A percentile compares a stretch with the other conserved stretches of the same genome.
Conservation (phyloP, 2,329 filamentous ascomycete species). For the Pseudogymnoascus sp. region DNA sequence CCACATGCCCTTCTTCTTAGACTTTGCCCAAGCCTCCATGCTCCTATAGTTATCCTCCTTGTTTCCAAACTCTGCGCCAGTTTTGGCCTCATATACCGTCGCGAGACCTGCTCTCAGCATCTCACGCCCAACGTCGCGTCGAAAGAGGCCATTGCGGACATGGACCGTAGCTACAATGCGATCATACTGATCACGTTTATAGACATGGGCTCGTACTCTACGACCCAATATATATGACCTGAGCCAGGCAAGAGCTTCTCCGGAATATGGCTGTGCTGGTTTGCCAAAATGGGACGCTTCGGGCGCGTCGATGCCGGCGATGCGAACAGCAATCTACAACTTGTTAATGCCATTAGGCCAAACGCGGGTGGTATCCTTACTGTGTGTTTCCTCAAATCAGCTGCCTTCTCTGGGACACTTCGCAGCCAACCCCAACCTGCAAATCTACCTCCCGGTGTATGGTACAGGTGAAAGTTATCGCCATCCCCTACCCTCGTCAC, state of each 20-base stretch:
- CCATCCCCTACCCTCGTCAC: constrained; percentile 95
- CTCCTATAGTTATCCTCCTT: constrained; percentile 55
- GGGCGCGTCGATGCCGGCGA: constrained; percentile 89
- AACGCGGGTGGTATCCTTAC: constrained; percentile 39
- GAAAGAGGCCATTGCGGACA: constrained; percentile 56
- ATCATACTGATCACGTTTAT: constrained; percentile 84
- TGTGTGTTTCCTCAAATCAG: constrained; percentile 67
- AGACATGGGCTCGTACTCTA: constrained; percentile 74
- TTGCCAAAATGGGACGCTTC: constrained; percentile 89
- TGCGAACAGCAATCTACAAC: constrained; percentile 69
- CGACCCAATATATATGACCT: constrained; percentile 60
- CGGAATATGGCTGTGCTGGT: constrained; percentile 73
- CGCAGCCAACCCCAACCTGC: constrained; percentile 90
- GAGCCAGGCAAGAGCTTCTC: constrained; percentile 79
- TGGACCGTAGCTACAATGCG: constrained; percentile 82
- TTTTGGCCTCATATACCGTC: constrained; percentile 89
- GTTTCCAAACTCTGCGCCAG: constrained; percentile 79
- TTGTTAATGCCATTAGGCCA: constrained; percentile 13
- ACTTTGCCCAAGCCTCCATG: constrained; percentile 60
- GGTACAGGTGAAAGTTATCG: constrained; percentile 89
- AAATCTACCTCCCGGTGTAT: constrained; percentile 83
- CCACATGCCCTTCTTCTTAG: constrained; percentile 68
- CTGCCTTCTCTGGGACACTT: constrained; percentile 60
- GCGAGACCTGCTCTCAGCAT: constrained; percentile 82
- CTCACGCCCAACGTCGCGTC: constrained; percentile 75